phyloP scores from a whole-genome alignment of 306 rosid genomes.

The Erythrophleum fordii region DNA sequence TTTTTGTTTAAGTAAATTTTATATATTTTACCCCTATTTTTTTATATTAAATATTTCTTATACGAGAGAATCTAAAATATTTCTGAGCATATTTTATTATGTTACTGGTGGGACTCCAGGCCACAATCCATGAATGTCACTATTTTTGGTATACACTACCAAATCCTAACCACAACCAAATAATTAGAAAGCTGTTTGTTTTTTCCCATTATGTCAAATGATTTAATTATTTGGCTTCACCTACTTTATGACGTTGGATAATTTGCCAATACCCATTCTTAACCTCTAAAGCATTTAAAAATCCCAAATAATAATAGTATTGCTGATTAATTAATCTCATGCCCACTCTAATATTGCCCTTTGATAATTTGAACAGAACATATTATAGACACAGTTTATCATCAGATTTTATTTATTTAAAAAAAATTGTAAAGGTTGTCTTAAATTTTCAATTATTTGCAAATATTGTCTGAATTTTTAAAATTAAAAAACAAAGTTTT shows the following conservation, averaged over 20 bases:
- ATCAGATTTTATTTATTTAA: background rate
- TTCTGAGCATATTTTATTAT: background rate
- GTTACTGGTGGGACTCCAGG: background rate
- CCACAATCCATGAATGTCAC: too few relatives aligned
- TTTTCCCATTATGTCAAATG: background rate
- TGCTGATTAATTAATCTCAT: background rate
- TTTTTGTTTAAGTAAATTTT: too few relatives aligned
- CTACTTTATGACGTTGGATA: background rate
- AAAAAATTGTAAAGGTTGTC: too few relatives aligned
- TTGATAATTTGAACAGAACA: background rate
- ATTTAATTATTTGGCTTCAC: background rate
- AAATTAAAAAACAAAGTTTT: too few relatives aligned
- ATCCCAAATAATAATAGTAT: background rate
- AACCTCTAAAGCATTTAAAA: background rate
- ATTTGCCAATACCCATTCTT: background rate
- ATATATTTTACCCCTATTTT: too few relatives aligned
- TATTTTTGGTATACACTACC: conserved; percentile 10
- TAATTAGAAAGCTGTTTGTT: conserved; percentile 7
- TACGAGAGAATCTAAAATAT: background rate
- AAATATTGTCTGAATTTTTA: too few relatives aligned
- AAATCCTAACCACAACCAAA: conserved; percentile 25
- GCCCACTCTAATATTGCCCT: background rate
- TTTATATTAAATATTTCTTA: too few relatives aligned
- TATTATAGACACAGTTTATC: background rate
- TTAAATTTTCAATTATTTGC: too few relatives aligned